Evolutionary conservation across 441 rosid genomes (phyloP).

Genomic region (Pelargonium australe): DNA sequence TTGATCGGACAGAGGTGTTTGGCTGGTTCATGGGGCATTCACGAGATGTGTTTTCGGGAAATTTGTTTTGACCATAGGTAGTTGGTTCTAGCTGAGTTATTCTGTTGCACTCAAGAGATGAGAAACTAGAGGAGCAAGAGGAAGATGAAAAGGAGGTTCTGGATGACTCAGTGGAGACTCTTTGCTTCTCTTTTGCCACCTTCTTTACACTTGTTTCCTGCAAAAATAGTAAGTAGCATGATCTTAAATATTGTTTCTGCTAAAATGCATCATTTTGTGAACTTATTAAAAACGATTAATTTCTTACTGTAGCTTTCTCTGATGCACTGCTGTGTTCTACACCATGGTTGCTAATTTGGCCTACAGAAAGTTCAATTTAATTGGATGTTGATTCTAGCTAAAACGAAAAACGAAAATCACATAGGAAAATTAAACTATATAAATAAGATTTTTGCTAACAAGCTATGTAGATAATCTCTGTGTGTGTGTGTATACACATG

Average conservation of each 20-base stretch:
- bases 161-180: constrained; percentile 60
- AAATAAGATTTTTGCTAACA: not conserved
- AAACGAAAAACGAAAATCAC: not conserved
- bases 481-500: not conserved
- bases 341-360: constrained; percentile 38
- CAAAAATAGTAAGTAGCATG: constrained; percentile 31
- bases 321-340: constrained; percentile 29
- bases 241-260: constrained; percentile 7
- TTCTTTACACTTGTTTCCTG: constrained; percentile 59
- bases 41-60: constrained; percentile 23
- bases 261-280: not conserved
- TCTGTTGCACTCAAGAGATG: constrained; percentile 51
- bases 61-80: constrained; percentile 26
- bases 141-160: constrained; percentile 69
- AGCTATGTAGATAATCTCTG: not conserved
- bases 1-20: constrained; percentile 30
- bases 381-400: not conserved
- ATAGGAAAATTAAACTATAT: not conserved
- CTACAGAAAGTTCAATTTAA: constrained; percentile 30
- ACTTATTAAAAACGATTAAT: not conserved
- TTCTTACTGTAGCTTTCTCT: constrained; percentile 47
- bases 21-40: constrained; percentile 26
- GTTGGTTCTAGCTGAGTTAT: constrained; percentile 43
- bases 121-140: constrained; percentile 65
- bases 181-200: constrained; percentile 48